Base-by-base conservation (phyloP, 352 stramenopile species). In the Phytophthora fragariaefolia region DNA sequence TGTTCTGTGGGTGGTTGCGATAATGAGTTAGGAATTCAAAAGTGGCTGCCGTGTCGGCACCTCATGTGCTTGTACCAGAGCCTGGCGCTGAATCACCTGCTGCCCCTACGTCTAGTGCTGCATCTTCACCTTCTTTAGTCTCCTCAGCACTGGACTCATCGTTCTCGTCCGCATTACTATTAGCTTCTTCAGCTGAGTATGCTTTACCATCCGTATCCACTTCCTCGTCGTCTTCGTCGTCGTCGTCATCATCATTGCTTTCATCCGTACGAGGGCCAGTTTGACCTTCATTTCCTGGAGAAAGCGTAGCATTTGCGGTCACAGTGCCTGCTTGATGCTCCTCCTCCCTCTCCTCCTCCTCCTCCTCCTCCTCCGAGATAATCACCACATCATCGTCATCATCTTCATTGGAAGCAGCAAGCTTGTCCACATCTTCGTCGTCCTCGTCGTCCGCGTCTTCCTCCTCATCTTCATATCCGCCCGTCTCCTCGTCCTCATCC, bases 321-420 rank as follows among this genome's bases (percentile, higher is more conserved):
- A 66, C 64, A n/a, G 32, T 60, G 20, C 56, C 62, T 36, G 49
- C 52, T 28, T 51, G 26, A 2, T 65, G 57, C 2, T 62, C 55
- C n/a, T 63, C 55, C 38, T 79, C 63, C n/a, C n/a, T n/a, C 4
- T 76, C 57, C 3, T 71, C 64, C 3, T 69, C 63, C 13, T 76
- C 58, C 9, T 69, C 78, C 23, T 84, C 81, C 32, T 81, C 79
- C 22, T 87, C 78, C 0, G 78, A 86, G 42, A 89, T 80, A 3
- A 89, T 58, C 23, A 82, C 75, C 36, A 87, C 75, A 3, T 81
- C 76, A 7, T 89, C 74, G 20, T 79, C 66, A 10, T 72, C 63
- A 3, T 71, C 69, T 3, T 75, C 62, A 1, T 32, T 56, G 17
- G 61, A 66, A 6, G 36, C 24, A n/a, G 24, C 12, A 13, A 52